Evolutionary conservation across 805 yeast genomes (phyloP), one percentile per base, ranked within the genome.

Genomic region (Candida stauntonica): DNA sequence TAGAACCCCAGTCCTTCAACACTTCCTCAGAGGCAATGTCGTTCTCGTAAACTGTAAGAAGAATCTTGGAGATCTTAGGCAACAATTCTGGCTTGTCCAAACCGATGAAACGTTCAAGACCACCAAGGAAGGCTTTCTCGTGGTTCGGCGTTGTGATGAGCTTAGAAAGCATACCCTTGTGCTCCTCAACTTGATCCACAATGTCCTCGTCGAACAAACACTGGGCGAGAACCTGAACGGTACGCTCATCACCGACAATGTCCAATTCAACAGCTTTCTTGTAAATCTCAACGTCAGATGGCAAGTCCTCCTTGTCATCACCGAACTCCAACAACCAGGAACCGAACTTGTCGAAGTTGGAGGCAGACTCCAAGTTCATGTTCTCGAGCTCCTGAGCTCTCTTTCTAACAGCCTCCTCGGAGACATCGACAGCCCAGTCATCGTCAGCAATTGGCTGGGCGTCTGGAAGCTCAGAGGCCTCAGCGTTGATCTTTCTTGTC

Each of bases 341-440:
- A 56, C 98, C 99, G 43, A 85, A 83, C 56, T 82, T 80, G 47
- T 81, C 83, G 62, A 77, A 81, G 47, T 81, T 82, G 62, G 77
- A 81, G 41, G 71, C 70, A 45, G 68, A 53, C 29, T 48, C 62
- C 42, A 73, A 61, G 30, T 66, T 54, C 42, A 76, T 67, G 17
- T 80, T 87, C 64, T 87, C 95, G 49, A 88, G 72, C 61, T 86
- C 95, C 54, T 78, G 68, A 31, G 95, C 96, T 67, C 99, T 85
- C 32, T 85, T 87, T 59, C 83, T 81, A 48, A 91, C 86, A 42
- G 98, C 98, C 67, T 88, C 98, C 62, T 86, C 93, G 34, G 95
- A 85, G 76, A 89, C 86, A 63, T 91, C 99, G 30, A 89, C 96
- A 15, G 96, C 87, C 98, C 98, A 91, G 50, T 86, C 95, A 51